Conservation (phyloP, 768 basidiomycete species). For the Mycena crocata region DNA sequence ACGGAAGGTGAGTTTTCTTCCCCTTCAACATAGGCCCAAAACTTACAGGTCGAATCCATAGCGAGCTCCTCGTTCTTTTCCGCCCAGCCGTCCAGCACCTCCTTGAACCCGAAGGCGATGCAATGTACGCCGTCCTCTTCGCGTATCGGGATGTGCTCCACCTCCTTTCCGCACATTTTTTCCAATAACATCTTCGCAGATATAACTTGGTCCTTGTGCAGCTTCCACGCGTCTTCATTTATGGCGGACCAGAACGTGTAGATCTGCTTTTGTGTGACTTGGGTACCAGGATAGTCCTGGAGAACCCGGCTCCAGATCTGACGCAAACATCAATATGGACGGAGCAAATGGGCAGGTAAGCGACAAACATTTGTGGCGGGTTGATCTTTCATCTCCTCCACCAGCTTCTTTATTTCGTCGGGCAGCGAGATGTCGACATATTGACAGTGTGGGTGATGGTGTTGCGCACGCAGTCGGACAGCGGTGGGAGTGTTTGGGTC, state of each 20-base stretch:
- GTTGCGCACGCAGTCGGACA: not conserved
- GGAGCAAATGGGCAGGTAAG: not conserved
- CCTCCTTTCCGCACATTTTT: not conserved
- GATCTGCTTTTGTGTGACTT: slow-evolving; percentile 3
- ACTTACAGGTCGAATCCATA: slow-evolving; percentile 1
- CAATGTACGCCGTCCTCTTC: not conserved
- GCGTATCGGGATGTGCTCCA: not conserved
- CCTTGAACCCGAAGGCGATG: not conserved
- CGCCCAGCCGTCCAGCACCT: not conserved
- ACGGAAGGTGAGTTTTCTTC: not conserved
- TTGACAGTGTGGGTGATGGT: not conserved
- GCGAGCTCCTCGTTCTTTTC: not conserved
- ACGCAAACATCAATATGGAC: not conserved
- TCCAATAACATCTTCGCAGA: not conserved
- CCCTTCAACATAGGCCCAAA: not conserved
- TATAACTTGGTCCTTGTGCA: slow-evolving; percentile 6
- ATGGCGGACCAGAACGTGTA: not conserved
- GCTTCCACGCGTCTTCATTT: not conserved
- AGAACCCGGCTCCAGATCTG: slow-evolving; percentile 7
- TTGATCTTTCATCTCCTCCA: not conserved
- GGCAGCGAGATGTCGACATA: not conserved
- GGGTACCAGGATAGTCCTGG: not conserved
- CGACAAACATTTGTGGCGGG: not conserved
- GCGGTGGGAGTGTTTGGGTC: not conserved
- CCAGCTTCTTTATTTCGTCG: not conserved